phyloP scores from a whole-genome alignment of 345 rosid species.

The Citrus glauca region DNA sequence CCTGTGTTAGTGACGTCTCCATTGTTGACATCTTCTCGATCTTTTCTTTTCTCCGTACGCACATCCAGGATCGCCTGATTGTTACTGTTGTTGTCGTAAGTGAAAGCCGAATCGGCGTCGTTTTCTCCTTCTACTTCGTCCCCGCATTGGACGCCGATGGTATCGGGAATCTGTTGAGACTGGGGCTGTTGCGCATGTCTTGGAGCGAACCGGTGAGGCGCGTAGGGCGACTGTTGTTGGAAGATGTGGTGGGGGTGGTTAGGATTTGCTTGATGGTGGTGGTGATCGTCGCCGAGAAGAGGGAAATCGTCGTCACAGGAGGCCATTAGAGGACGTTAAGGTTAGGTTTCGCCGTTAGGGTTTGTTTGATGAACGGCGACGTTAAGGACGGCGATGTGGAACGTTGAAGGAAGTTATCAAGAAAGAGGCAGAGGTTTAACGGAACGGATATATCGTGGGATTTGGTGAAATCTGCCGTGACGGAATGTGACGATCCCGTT shows the following conservation, averaged over 20 bases:
- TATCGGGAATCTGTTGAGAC: slow-evolving; percentile 14
- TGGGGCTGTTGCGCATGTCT: slow-evolving; percentile 32
- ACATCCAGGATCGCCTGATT: slow-evolving; percentile 35
- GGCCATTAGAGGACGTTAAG: slow-evolving; percentile 69
- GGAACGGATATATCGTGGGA: slow-evolving; percentile 36
- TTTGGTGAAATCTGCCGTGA: slow-evolving; percentile 42
- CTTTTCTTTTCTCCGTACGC: slow-evolving; percentile 55
- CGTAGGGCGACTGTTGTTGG: slow-evolving; percentile 35
- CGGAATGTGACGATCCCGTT: slow-evolving; percentile 60
- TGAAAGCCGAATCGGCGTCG: slow-evolving; percentile 50
- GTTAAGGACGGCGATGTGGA: slow-evolving; percentile 36
- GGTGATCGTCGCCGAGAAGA: slow-evolving; percentile 63
- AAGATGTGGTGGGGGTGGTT: slow-evolving; percentile 27
- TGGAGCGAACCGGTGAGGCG: slow-evolving; percentile 37
- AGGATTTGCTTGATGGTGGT: background rate
- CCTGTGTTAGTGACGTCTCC: slow-evolving; percentile 28
- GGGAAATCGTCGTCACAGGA: slow-evolving; percentile 94
- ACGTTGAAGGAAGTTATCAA: slow-evolving; percentile 14
- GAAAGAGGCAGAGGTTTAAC: slow-evolving; percentile 24
- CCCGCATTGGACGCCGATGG: slow-evolving; percentile 21
- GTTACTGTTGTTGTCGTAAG: slow-evolving; percentile 33
- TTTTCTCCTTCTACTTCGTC: slow-evolving; percentile 42
- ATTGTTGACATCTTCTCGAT: slow-evolving; percentile 50
- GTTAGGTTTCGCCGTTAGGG: background rate
- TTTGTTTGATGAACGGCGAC: slow-evolving; percentile 46